Evolutionary conservation across 208 protist genomes (phyloP), one percentile per base, ranked within the genome.

Genomic region (Leptomonas pyrrhocoris): DNA sequence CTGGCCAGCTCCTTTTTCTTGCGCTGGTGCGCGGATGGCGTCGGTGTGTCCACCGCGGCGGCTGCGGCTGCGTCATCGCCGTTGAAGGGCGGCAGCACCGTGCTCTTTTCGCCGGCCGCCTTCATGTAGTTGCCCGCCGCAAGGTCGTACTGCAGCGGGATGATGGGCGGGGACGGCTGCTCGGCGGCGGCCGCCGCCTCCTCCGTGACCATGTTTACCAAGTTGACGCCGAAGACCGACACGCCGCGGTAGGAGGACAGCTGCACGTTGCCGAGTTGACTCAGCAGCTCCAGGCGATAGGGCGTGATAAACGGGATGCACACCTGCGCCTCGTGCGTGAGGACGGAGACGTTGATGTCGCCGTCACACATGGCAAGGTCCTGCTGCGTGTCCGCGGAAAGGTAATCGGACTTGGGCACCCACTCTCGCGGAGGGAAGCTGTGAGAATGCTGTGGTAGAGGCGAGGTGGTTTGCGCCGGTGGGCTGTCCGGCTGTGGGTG

Each of bases 241-340:
- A 92, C 40, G 2, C 82, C 81, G 61, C 84, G 84, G 42, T 74
- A 58, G 42, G 57, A 76, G 58, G 88, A 86, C 34, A 93, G 71
- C 60, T 90, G 82, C 63, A 90, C 68, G 31, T 64, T 78, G 21
- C 61, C 77, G 21, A 81, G 62, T 27, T 74, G 77, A 23, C 73
- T 63, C 53, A 94, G 79, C 51, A 94, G 69, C 23, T 59, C 68
- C 42, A 94, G 73, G 0, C 88, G 85, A 50, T 92, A 70, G 36
- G 74, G 74, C 0, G 88, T 94, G 51, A 85, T 94, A 62, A 83
- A 92, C 6, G 88, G 88, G 59, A 92, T 81, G 27, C 59, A 50
- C 30, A 94, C 65, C 34, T 74, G 70, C 23, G 73, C 80, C 21
- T 72, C 76, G 50, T 56, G 61, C 45, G 60, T 81, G 42, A 73